Conservation (phyloP, 345 rosid genomes). For the Heritiera fomes region DNA sequence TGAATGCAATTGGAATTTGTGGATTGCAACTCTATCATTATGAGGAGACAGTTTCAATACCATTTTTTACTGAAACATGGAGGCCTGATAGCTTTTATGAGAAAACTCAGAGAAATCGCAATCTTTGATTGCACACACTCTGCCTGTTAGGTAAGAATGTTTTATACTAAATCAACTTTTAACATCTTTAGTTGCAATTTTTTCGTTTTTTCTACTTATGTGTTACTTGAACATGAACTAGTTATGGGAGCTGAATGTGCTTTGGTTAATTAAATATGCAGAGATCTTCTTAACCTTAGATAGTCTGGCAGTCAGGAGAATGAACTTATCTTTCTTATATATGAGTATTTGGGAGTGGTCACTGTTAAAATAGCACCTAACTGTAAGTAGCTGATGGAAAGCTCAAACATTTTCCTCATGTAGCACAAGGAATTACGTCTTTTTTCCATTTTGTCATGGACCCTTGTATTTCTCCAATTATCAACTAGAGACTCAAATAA, state of each 20-base stretch:
- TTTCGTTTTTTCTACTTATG: background rate
- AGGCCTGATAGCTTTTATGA: slow-evolving; percentile 91
- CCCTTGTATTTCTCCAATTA: no score
- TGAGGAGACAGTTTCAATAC: slow-evolving; percentile 87
- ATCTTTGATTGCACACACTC: slow-evolving; percentile 82
- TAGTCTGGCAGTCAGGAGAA: background rate
- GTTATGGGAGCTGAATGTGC: background rate
- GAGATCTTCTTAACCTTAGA: background rate
- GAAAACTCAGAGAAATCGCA: slow-evolving; percentile 61
- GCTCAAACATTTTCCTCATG: background rate
- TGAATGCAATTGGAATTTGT: slow-evolving; percentile 91
- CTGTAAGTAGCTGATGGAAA: background rate
- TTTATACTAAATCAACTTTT: background rate
- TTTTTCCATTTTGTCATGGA: background rate
- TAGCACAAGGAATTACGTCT: background rate
- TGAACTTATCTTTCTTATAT: no score
- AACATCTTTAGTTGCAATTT: slow-evolving; percentile 1
- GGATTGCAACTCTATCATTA: slow-evolving; percentile 89
- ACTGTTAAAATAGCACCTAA: background rate
- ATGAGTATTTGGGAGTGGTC: background rate
- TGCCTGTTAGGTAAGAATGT: slow-evolving; percentile 66
- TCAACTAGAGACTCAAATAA: background rate
- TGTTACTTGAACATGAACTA: background rate
- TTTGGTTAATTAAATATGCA: background rate
- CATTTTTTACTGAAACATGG: slow-evolving; percentile 86